Percentiles rank a stretch among this genome's conserved stretches.
These are phyloP conservation scores for Penicillium sp. DNA, from an alignment of 2,329 filamentous ascomycete genomes.

Conservation along the genomic window DNA sequence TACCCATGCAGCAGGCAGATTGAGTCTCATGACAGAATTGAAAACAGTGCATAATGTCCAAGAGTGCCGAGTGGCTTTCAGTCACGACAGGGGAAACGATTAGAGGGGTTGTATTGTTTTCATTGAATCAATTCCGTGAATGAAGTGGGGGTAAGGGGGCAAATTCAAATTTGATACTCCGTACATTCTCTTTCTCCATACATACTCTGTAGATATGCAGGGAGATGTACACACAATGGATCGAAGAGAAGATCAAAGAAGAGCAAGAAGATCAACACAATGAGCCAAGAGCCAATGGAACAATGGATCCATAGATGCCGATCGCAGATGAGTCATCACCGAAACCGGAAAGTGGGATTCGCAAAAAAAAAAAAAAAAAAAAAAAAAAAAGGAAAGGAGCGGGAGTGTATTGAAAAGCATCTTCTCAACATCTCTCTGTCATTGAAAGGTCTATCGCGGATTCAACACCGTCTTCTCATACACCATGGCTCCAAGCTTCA, in stretches of 20 bases:
- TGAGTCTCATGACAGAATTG: not conserved
- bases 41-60: not conserved
- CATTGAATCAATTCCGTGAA: too few species aligned
- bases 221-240: too few species aligned
- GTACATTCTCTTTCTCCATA: too few species aligned
- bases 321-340: constrained; percentile 6
- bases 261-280: not conserved
- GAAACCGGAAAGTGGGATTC: constrained; percentile 6
- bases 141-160: too few species aligned
- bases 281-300: not conserved
- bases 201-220: too few species aligned
- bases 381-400: not conserved
- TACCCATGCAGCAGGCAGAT: not conserved
- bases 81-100: not conserved
- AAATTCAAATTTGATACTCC: too few species aligned
- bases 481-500: constrained; percentile 56
- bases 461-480: constrained; percentile 29
- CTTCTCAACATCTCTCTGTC: not conserved
- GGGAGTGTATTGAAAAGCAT: too few species aligned
- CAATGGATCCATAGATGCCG: not conserved
- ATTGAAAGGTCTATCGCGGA: constrained; percentile 7
- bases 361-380: not conserved
- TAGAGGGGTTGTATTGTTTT: too few species aligned
- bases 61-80: not conserved
- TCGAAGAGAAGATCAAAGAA: not conserved